Conservation (phyloP, 2,329 filamentous ascomycete genomes). For the Fusarium keratoplasticum region DNA sequence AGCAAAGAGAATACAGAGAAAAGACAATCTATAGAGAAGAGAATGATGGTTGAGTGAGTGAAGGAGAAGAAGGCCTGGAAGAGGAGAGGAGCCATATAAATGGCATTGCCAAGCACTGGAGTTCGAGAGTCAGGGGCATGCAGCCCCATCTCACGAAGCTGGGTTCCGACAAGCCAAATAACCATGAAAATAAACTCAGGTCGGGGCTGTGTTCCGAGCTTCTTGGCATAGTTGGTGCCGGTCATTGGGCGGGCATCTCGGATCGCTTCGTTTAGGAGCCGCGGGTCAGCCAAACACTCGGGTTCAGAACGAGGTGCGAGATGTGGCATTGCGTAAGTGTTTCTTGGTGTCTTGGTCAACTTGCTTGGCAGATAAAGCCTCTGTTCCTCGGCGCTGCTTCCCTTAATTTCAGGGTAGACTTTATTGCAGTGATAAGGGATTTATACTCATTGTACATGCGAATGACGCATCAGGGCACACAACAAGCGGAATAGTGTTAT, state of each 20-base stretch:
- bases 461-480: accelerated
- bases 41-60: background rate
- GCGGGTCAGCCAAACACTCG: background rate
- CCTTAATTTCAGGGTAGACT: background rate
- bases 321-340: background rate
- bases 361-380: background rate
- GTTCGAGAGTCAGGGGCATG: background rate
- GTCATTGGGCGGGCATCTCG: background rate
- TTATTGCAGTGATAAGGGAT: background rate
- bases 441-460: background rate
- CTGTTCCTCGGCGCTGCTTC: background rate
- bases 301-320: background rate
- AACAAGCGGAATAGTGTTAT: background rate
- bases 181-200: background rate
- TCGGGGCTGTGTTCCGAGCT: background rate
- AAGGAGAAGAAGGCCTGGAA: background rate
- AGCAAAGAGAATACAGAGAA: background rate
- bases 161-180: background rate
- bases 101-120: background rate
- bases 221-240: too few species aligned
- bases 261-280: background rate
- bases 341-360: background rate
- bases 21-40: background rate
- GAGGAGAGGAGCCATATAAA: background rate
- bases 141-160: too few species aligned